phyloP scores from a whole-genome alignment of 306 rosid genomes.

The Oxytropis ochrocephala region DNA sequence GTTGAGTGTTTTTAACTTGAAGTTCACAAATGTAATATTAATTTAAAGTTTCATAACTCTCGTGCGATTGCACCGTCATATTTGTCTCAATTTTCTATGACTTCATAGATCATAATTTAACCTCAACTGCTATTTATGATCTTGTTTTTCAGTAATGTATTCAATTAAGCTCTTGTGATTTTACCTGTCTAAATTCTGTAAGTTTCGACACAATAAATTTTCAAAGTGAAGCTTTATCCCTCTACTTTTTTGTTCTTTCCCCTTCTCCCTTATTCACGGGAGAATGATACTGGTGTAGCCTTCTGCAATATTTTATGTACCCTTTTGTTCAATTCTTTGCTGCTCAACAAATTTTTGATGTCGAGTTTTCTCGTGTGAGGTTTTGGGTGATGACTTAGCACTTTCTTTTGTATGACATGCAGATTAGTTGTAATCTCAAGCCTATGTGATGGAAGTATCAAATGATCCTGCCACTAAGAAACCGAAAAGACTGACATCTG shows the following conservation, averaged over 20 bases:
- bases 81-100: neutral
- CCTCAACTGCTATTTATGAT: neutral
- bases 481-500: slow-evolving; percentile 88
- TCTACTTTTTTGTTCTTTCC: neutral
- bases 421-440: neutral
- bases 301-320: neutral
- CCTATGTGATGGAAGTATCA: slow-evolving; percentile 64
- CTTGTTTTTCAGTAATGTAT: neutral
- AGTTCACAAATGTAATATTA: neutral
- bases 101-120: neutral
- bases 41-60: neutral
- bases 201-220: neutral
- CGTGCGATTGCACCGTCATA: neutral
- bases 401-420: neutral
- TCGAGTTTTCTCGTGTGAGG: neutral
- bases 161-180: neutral
- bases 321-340: neutral
- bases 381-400: neutral
- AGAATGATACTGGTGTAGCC: neutral
- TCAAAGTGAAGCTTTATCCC: neutral
- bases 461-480: slow-evolving; percentile 67
- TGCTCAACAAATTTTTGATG: neutral
- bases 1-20: neutral
- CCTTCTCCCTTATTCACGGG: neutral
- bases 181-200: neutral